Base-by-base conservation (phyloP, 148 eudicot species). In the Diospyros lotus region DNA sequence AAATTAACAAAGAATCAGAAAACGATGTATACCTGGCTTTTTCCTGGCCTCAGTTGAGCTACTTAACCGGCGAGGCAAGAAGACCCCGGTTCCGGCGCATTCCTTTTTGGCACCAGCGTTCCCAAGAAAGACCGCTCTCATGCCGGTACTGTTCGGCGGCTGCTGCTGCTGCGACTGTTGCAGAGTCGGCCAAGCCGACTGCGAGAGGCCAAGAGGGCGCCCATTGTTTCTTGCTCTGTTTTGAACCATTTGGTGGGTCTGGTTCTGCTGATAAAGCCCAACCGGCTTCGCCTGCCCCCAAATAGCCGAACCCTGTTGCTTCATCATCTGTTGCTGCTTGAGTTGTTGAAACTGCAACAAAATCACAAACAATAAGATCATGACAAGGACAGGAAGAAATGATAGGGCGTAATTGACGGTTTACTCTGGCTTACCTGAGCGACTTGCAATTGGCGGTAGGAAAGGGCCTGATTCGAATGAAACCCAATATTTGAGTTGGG, bases 1-100 rank as follows among this genome's bases (percentile, higher is more conserved):
- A 8, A 2, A 14, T 9, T 9, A 54, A 7, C 17, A 6, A 14
- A 12, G 18, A 59, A 17, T 3, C 12, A 38, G 6, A 3, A 9
- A 5, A n/a, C 6, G 10, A 7, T 2, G 2, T 1, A 28, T 6
- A 73, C 76, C 91, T 70, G 85, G 73, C 61, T 86, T 91, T 70
- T 87, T 91, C 11, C 85, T 81, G 18, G 86, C 50, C 39, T 82
- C 88, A 4, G 84, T 3, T 0, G 82, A 71, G 12, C 73, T 42
- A 0, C 86, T 80, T 4, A 72, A 65, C 14, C 80, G 80, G 7
- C 97, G 81, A 11, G 97, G 97, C 48, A 92, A 71, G 69, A 92
- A 92, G 2, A 92, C 97, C 0, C 97, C 97, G 0, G 97, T 92
- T 2, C 97, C 94, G 1, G 79, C 83, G 28, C 81, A 75, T 69